A percentile compares a stretch with the other conserved stretches of the same genome.
Evolutionary conservation across 225 moss, liverwort and hornwort genomes (phyloP).

Genomic region (Anthoceros angustus): DNA sequence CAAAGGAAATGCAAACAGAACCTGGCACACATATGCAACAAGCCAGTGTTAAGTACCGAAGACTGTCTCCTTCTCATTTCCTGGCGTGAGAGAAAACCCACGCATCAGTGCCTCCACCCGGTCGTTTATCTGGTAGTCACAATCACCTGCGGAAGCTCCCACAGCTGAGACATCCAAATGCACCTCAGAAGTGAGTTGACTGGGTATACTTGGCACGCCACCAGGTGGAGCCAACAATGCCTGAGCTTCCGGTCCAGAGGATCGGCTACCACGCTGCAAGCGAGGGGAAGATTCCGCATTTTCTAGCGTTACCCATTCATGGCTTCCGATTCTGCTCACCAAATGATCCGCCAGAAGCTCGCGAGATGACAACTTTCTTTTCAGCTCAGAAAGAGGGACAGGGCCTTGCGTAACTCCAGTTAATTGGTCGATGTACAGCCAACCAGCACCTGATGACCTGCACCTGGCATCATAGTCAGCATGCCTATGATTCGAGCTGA

Average conservation of each 20-base stretch:
- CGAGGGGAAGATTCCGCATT: slow-evolving; percentile 14
- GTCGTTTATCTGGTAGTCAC: slow-evolving; percentile 72
- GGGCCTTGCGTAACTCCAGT: slow-evolving; percentile 25
- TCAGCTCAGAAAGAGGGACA: slow-evolving; percentile 23
- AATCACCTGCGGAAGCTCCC: slow-evolving; percentile 13
- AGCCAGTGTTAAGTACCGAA: slow-evolving; percentile 31
- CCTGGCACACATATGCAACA: background rate
- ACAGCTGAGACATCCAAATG: background rate
- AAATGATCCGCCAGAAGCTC: slow-evolving; percentile 31
- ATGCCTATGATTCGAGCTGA: background rate
- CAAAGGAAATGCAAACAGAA: background rate
- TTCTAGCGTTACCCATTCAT: slow-evolving; percentile 28
- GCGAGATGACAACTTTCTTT: slow-evolving; percentile 11
- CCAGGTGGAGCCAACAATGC: background rate
- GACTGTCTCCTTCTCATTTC: slow-evolving; percentile 81
- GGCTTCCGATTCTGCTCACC: slow-evolving; percentile 24
- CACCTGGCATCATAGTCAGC: background rate
- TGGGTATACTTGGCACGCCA: background rate
- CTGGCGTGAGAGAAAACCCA: slow-evolving; percentile 67
- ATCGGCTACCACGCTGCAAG: slow-evolving; percentile 5
- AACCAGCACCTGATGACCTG: slow-evolving; percentile 10
- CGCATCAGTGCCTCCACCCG: slow-evolving; percentile 91
- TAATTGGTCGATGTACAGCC: slow-evolving; percentile 23
- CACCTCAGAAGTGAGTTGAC: background rate
- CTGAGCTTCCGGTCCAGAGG: background rate